phyloP scores from a whole-genome alignment of 1,284 basidiomycete species.

The Boletus sp. region DNA sequence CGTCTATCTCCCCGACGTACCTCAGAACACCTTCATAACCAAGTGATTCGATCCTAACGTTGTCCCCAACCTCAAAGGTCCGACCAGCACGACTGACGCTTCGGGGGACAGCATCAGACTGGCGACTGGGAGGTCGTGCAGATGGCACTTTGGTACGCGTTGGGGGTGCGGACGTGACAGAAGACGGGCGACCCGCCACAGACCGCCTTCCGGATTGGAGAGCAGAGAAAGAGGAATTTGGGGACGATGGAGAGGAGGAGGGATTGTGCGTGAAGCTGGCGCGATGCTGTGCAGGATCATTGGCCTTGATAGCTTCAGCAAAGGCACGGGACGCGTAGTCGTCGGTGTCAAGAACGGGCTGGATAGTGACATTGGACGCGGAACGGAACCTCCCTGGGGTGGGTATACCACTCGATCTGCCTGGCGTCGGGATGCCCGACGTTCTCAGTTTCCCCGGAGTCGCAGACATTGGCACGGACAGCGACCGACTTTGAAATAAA shows the following conservation, averaged over 20 bases:
- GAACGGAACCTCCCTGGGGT: constrained; percentile 69
- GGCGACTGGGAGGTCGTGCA: constrained; percentile 54
- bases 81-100: constrained; percentile 42
- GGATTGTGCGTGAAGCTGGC: constrained; percentile 36
- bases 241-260: constrained; percentile 49
- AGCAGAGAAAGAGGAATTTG: constrained; percentile 26
- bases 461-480: constrained; percentile 31
- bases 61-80: constrained; percentile 69
- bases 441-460: constrained; percentile 52
- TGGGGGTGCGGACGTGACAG: constrained; percentile 41
- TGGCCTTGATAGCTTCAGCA: constrained; percentile 70
- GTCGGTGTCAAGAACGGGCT: constrained; percentile 36
- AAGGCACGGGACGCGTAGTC: constrained; percentile 65
- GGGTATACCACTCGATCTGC: constrained; percentile 50
- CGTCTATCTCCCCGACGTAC: constrained; percentile 80
- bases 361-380: constrained; percentile 46
- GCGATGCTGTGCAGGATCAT: constrained; percentile 71
- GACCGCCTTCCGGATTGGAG: constrained; percentile 40
- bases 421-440: constrained; percentile 59
- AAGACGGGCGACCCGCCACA: constrained; percentile 44
- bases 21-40: constrained; percentile 80
- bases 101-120: constrained; percentile 53
- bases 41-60: constrained; percentile 78
- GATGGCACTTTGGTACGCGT: constrained; percentile 52
- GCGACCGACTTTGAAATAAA: not conserved